Conservation (phyloP, 2,329 filamentous ascomycete genomes). For the Neofusicoccum cordaticola region DNA sequence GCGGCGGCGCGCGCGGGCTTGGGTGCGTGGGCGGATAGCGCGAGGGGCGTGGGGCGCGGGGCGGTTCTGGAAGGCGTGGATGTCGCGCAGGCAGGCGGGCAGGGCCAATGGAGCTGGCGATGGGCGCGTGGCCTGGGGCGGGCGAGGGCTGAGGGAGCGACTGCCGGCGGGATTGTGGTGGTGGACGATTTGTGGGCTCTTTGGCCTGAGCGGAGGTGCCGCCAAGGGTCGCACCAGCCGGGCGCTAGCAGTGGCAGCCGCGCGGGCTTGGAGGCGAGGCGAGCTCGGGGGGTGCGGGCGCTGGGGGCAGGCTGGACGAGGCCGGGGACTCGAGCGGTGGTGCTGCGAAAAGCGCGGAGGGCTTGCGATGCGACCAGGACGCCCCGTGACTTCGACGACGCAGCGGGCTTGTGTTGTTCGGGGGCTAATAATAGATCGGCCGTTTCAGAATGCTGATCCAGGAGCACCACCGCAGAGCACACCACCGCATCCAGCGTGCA, state of each 20-base stretch:
- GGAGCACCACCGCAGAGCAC: slow-evolving; percentile 1
- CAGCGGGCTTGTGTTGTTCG: slow-evolving; percentile 12
- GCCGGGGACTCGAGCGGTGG: slow-evolving; percentile 6
- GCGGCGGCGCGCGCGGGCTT: neutral
- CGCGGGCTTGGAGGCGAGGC: slow-evolving; percentile 6
- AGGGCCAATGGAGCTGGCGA: neutral
- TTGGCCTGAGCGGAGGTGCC: neutral
- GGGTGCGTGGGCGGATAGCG: neutral
- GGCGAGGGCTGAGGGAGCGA: neutral
- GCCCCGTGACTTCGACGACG: slow-evolving; percentile 11
- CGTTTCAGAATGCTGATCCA: slow-evolving; percentile 13
- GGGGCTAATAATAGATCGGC: slow-evolving; percentile 13
- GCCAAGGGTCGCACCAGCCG: slow-evolving; percentile 12
- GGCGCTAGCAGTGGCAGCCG: slow-evolving; percentile 13
- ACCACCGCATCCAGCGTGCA: neutral
- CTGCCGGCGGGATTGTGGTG: neutral
- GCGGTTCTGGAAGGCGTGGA: neutral
- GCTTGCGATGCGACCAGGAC: slow-evolving; percentile 5
- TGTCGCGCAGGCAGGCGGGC: neutral
- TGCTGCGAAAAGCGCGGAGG: slow-evolving; percentile 6
- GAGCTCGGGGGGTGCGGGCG: neutral
- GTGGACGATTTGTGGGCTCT: slow-evolving; percentile 7
- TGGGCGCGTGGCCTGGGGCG: neutral
- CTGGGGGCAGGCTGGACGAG: slow-evolving; percentile 6
- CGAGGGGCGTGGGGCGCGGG: slow-evolving; percentile 6